A percentile compares a stretch with the other conserved stretches of the same genome.
Evolutionary conservation across 176 grass and related monocot genomes (phyloP).

Genomic region (Miscanthus lutarioriparius): DNA sequence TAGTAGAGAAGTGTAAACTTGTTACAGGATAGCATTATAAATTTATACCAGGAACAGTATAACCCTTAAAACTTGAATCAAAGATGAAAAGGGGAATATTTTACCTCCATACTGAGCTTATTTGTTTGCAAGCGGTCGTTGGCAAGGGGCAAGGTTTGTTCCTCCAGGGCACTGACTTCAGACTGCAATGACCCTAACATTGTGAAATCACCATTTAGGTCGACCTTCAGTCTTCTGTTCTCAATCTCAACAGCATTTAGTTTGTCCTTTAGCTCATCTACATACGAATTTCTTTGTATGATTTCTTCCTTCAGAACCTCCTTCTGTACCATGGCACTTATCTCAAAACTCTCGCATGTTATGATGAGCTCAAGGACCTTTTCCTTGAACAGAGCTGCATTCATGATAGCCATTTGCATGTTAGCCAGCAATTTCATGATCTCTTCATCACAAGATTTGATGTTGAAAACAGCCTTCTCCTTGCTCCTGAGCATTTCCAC

Average conservation of each 20-base stretch:
- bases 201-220: constrained; percentile 64
- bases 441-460: constrained; percentile 61
- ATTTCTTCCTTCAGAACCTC: constrained; percentile 90
- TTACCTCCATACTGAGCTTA: constrained; percentile 67
- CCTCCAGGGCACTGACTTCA: constrained; percentile 63
- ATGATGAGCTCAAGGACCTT: constrained; percentile 75
- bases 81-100: constrained; percentile 9
- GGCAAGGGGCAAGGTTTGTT: constrained; percentile 59
- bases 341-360: constrained; percentile 86
- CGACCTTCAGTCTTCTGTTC: constrained; percentile 73
- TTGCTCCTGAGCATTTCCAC: constrained; percentile 48
- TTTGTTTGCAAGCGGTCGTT: constrained; percentile 50
- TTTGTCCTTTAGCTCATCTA: constrained; percentile 78
- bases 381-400: constrained; percentile 76
- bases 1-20: neutral
- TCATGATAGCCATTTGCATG: constrained; percentile 69
- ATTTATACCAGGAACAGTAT: neutral
- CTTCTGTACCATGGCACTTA: constrained; percentile 72
- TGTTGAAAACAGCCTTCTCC: constrained; percentile 35
- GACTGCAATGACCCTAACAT: constrained; percentile 64
- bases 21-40: constrained; percentile 7
- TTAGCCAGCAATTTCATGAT: constrained; percentile 56
- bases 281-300: constrained; percentile 63
- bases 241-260: constrained; percentile 71
- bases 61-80: neutral